These are phyloP conservation scores for Rhynchospora breviuscula DNA, from an alignment of 176 grass and related monocot species.

Conservation along the genomic window DNA sequence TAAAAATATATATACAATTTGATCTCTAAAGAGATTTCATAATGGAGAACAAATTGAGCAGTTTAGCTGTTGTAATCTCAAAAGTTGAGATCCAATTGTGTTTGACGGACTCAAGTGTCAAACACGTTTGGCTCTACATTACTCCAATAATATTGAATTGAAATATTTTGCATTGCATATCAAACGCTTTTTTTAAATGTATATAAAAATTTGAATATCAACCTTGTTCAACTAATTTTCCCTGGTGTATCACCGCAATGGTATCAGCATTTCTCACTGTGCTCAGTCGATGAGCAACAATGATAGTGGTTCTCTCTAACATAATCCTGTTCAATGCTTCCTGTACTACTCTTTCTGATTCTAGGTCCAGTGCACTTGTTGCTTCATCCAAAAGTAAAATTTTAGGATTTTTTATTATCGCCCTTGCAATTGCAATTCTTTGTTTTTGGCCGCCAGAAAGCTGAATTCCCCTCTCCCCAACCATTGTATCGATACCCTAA, in stretches of 20 bases:
- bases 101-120: no score
- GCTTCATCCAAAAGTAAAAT: conserved; percentile 93
- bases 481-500: conserved; percentile 70
- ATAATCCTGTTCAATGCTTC: conserved; percentile 74
- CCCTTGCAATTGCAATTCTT: conserved; percentile 88
- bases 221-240: conserved; percentile 96
- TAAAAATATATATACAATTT: no score
- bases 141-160: neutral
- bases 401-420: conserved; percentile 75
- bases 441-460: conserved; percentile 90
- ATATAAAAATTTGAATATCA: conserved; percentile 7
- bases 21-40: no score
- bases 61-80: no score
- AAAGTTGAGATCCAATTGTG: no score
- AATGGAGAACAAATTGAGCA: no score
- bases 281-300: conserved; percentile 83
- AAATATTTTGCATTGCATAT: no score
- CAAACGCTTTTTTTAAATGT: neutral
- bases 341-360: conserved; percentile 78
- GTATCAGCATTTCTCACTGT: conserved; percentile 73
- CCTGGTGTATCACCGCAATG: conserved; percentile 70
- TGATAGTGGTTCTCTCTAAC: conserved; percentile 72
- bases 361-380: conserved; percentile 79
- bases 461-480: conserved; percentile 80
- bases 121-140: no score